Evolutionary conservation across 192 early-diverging fungal genomes (phyloP).

Genomic region (Podila horticola): DNA sequence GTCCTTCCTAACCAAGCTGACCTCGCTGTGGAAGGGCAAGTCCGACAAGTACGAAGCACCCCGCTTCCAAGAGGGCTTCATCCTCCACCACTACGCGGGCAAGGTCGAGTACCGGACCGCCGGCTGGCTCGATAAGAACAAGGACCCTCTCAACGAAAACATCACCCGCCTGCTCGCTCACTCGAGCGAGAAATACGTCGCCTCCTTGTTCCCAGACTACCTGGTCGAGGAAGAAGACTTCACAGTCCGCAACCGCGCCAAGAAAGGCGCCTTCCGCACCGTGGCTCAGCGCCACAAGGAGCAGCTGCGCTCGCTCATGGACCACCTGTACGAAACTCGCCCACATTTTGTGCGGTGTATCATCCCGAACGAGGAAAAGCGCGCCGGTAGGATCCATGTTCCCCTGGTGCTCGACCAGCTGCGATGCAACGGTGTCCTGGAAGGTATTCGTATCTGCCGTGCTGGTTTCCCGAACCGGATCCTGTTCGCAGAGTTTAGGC

Average conservation of each 20-base stretch:
- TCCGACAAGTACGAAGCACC: conserved; percentile 89
- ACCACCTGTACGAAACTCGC: conserved; percentile 88
- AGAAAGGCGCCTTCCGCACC: conserved; percentile 92
- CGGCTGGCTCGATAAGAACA: conserved; percentile 99
- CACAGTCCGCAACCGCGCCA: conserved; percentile 58
- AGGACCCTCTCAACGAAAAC: conserved; percentile 97
- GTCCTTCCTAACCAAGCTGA: conserved; percentile 93
- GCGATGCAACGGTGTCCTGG: conserved; percentile 96
- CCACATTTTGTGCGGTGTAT: conserved; percentile 99
- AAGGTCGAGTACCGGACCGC: conserved; percentile 91
- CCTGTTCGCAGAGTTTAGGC: conserved; percentile 91
- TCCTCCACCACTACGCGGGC: conserved; percentile 94
- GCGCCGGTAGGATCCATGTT: conserved; percentile 82
- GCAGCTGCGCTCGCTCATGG: conserved; percentile 89
- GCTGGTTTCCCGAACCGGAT: conserved; percentile 96
- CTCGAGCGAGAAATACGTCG: conserved; percentile 84
- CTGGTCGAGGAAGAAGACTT: conserved; percentile 65
- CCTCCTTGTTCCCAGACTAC: conserved; percentile 86
- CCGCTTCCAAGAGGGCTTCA: conserved; percentile 90
- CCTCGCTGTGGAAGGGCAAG: conserved; percentile 88
- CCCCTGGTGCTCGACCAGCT: conserved; percentile 93
- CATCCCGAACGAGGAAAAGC: conserved; percentile 93
- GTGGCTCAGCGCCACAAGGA: conserved; percentile 96
- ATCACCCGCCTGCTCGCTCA: conserved; percentile 87
- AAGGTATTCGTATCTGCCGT: conserved; percentile 96